Percentiles rank a stretch among this genome's conserved stretches.
Evolutionary conservation across 2,329 filamentous ascomycete genomes (phyloP).

Genomic region (Sporothrix variecibatus): DNA sequence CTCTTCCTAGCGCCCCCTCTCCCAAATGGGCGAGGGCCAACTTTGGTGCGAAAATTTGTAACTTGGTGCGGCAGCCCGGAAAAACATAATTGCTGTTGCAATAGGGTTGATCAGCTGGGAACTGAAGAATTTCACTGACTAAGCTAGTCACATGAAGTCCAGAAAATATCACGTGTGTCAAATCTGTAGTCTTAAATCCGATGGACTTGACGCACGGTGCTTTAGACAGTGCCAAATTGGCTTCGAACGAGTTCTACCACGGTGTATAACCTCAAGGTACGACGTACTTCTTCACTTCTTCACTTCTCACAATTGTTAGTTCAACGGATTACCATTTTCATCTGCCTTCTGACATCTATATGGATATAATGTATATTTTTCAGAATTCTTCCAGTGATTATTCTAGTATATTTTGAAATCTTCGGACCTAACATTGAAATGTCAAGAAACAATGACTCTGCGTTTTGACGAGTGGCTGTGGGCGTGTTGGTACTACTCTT

Average conservation of each 20-base stretch:
- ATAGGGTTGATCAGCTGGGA: conserved; percentile 26
- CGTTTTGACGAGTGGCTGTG: neutral
- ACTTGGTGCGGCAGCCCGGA: conserved; percentile 28
- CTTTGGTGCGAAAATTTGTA: conserved; percentile 22
- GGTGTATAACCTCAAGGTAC: neutral
- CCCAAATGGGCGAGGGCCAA: neutral
- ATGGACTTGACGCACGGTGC: neutral
- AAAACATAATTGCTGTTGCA: conserved; percentile 28
- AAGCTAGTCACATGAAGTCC: neutral
- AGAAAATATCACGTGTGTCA: neutral
- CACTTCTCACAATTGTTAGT: too few species aligned
- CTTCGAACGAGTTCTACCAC: neutral
- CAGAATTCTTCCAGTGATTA: too few species aligned
- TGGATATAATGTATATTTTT: too few species aligned
- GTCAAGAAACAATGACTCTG: neutral
- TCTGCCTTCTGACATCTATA: too few species aligned
- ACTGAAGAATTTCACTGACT: neutral
- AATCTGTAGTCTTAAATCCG: neutral
- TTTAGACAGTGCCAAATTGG: neutral
- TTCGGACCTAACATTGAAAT: neutral
- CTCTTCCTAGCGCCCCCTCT: neutral
- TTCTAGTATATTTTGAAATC: too few species aligned
- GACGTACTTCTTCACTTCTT: neutral
- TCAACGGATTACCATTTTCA: neutral
- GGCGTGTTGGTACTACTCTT: neutral